Evolutionary conservation across 805 yeast genomes (phyloP), one percentile per base, ranked within the genome.

Genomic region (Yarrowia sp.): DNA sequence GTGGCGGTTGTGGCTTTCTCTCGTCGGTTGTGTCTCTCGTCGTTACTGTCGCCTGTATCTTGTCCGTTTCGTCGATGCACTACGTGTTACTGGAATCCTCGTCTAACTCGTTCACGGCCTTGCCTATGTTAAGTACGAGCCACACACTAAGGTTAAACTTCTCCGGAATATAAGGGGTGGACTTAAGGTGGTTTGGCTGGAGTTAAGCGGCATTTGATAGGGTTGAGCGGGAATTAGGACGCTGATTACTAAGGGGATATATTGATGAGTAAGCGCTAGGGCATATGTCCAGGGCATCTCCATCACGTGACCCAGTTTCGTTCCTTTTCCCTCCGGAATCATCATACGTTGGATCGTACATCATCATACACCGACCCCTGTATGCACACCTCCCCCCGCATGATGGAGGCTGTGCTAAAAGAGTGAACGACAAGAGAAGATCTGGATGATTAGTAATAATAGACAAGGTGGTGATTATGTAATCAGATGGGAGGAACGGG

Each of bases 161-260:
- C 61, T 55, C 61, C 61, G 61, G 19, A 40, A 55, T 55, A 55
- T 55, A 39, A 39, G 61, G 61, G 61, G 61, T 55, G 46, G 61
- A 55, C 58, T 52, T 52, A 19, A 52, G 58, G 42, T 38, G 58
- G 58, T 52, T 52, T 38, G 56, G 60, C 44, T 39, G 61, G 61
- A 55, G 61, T 55, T 55, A 55, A 55, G 61, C 61, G 61, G 61
- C 38, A 55, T 55, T 55, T 39, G 61, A 52, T 52, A 52, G 58
- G 58, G 58, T 52, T 52, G 46, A 39, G 46, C 38, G 38, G 38
- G 30, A 24, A 24, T 24, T 24, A 5, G 30, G 30, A 24, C 7
- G 3, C n/a, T n/a, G n/a, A n/a, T n/a, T n/a, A 7, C 30, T 7
- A 5, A 24, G 30, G 30, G 6, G 30, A 24, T 5, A 5, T 24